Conservation (phyloP, 2,329 filamentous ascomycete species). For the Pseudohalonectria lignicola region DNA sequence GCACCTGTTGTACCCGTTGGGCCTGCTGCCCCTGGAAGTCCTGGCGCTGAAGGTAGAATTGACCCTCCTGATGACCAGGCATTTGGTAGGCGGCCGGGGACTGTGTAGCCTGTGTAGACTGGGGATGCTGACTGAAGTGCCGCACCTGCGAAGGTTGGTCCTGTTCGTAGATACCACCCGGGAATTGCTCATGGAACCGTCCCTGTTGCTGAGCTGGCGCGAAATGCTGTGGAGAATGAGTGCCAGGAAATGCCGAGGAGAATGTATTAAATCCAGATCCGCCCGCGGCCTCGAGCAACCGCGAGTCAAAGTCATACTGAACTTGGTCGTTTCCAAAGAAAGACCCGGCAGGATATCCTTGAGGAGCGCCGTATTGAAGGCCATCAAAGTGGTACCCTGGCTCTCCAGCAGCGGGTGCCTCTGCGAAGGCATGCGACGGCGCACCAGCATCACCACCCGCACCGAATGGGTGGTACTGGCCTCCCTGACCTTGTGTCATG, state of each 20-base stretch:
- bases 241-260: background rate
- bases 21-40: background rate
- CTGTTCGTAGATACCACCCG: background rate
- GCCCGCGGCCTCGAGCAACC: background rate
- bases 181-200: background rate
- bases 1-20: background rate
- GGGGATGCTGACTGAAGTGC: conserved; percentile 1
- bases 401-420: background rate
- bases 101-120: background rate
- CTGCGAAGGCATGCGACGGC: background rate
- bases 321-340: conserved; percentile 2
- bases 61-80: background rate
- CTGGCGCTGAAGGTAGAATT: background rate
- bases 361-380: background rate
- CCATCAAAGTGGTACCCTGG: background rate
- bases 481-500: conserved; percentile 3
- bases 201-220: background rate
- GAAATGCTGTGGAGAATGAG: background rate
- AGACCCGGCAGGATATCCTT: background rate
- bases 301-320: background rate
- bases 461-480: conserved; percentile 2
- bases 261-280: background rate
- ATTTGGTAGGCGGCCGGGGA: background rate
- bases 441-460: background rate
- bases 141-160: background rate